Base-by-base conservation (phyloP, 78 protist genomes). In the Diacronema lutheri region DNA sequence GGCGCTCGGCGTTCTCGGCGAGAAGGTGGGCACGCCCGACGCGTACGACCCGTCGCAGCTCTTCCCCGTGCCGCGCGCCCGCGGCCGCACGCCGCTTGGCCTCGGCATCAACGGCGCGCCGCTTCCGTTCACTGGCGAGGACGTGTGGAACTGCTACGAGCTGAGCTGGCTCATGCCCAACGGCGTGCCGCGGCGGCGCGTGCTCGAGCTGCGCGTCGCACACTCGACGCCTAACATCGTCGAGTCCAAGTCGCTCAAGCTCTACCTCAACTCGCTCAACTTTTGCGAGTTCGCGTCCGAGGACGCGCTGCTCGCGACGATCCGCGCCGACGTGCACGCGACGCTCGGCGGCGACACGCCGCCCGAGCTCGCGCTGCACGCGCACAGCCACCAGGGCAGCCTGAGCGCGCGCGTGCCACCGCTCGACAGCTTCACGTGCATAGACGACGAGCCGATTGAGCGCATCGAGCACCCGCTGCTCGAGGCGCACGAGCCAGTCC, bases 221-320 rank as follows among this genome's bases (percentile, higher is more conserved):
- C 12, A 0, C 26, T 4, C 7, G 25, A 14, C 74, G 38, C 74
- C 74, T 1, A 35, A 37, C 26, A 6, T 66, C 44, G 74, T 66
- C 74, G 74, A 66, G 74, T 35, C 46, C 46, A 66, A 66, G 74
- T 35, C 46, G 23, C 74, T 66, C 74, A 66, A 66, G 74, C 44
- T 66, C 31, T 66, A 66, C 44, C 74, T 66, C 46, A 66, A 66
- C 74, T 35, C 46, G 26, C 74, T 66, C 46, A 66, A 66, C 74
- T 35, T 35, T n/a, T 7, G 5, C 26, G 4, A 5, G 12, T 66
- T 66, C 44, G 44, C 1, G 31, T 35, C 46, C 19, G 26, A 66
- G 46, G 74, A 1, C 12, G 74, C 19, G 46, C 31, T 33, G 0
- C 38, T 66, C 44, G 1, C 38, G 12, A 66, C 74, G 31, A 35